Percentiles rank a stretch among this genome's conserved stretches.
Conservation (phyloP, 306 rosid species). For the Oxytropis ochrocephala region DNA sequence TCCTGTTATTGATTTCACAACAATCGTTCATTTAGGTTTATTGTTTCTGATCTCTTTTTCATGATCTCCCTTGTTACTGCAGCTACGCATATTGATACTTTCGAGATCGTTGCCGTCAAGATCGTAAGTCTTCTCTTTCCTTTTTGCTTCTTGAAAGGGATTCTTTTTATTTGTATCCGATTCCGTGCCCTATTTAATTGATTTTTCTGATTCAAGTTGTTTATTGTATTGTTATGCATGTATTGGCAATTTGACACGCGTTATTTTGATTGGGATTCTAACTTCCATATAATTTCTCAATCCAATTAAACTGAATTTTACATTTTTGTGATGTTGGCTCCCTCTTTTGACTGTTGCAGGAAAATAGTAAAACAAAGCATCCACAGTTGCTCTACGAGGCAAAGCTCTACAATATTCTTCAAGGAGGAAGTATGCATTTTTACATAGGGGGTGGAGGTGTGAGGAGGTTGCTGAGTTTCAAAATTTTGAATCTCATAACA, state of each 20-base stretch:
- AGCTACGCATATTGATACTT: constrained; percentile 85
- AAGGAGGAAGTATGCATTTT: constrained; percentile 90
- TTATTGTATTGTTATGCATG: background rate
- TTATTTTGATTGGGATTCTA: background rate
- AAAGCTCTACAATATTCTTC: constrained; percentile 69
- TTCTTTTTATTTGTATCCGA: background rate
- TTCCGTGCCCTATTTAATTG: background rate
- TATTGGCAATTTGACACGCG: constrained; percentile 1
- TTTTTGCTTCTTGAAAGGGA: background rate
- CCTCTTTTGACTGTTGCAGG: constrained; percentile 41
- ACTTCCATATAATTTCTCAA: background rate
- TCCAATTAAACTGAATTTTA: background rate
- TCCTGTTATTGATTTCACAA: background rate
- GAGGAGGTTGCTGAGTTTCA: background rate
- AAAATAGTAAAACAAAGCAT: constrained; percentile 83
- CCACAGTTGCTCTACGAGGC: constrained; percentile 91
- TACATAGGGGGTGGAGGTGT: background rate
- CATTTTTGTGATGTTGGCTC: background rate
- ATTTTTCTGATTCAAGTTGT: background rate
- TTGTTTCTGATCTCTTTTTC: constrained; percentile 10
- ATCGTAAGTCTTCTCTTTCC: constrained; percentile 49
- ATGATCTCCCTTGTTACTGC: constrained; percentile 16
- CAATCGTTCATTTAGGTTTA: background rate
- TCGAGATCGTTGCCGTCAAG: constrained; percentile 87
- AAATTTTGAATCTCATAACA: background rate